These are phyloP conservation scores for Mycena galopus DNA, from an alignment of 768 basidiomycete species.

Conservation along the genomic window DNA sequence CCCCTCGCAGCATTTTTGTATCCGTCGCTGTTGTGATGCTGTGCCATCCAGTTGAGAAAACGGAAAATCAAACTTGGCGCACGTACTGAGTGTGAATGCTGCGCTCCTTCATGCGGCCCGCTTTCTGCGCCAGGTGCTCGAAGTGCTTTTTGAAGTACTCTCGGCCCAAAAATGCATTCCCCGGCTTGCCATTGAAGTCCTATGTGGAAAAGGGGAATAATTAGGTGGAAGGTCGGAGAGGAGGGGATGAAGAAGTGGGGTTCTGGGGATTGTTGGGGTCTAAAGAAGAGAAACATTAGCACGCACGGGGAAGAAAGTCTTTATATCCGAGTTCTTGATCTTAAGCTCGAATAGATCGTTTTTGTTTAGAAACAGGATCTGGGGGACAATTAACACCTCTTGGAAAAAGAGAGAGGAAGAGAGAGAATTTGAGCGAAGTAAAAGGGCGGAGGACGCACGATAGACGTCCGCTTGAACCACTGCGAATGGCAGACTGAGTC, in stretches of 20 bases:
- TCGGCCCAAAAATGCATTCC: constrained; percentile 79
- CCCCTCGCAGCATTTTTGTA: constrained; percentile 87
- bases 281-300: too few species aligned
- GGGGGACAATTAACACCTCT: too few species aligned
- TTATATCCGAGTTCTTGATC: constrained; percentile 85
- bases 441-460: constrained; percentile 59
- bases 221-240: not conserved
- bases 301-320: constrained; percentile 87
- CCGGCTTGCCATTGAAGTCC: constrained; percentile 88
- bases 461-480: constrained; percentile 95
- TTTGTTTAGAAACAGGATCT: constrained; percentile 97
- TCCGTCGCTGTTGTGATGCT: constrained; percentile 94
- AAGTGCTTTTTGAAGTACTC: constrained; percentile 94
- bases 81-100: constrained; percentile 36
- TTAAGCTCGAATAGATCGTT: constrained; percentile 93
- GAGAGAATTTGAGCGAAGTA: not conserved
- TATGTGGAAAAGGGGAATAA: too few species aligned
- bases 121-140: constrained; percentile 84
- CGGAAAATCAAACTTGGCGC: too few species aligned
- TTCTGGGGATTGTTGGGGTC: too few species aligned
- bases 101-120: constrained; percentile 84
- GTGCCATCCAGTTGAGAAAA: too few species aligned
- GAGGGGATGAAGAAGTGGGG: too few species aligned
- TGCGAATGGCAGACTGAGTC: constrained; percentile 98
- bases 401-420: too few species aligned